A percentile compares a stretch with the other conserved stretches of the same genome.
Evolutionary conservation across 176 grass and related monocot species (phyloP).

Genomic region (Musa troglodytarum): DNA sequence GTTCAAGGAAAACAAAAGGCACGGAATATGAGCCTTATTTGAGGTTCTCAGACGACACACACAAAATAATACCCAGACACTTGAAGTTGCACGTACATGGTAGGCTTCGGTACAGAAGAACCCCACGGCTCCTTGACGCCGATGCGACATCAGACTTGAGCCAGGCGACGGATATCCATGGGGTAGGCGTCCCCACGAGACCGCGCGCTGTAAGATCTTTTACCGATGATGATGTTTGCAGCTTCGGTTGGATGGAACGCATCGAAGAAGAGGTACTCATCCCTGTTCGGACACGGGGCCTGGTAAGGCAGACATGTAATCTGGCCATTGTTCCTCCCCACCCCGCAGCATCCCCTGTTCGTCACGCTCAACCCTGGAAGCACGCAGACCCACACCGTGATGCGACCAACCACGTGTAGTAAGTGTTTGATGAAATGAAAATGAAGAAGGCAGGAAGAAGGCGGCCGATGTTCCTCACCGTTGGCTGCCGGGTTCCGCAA

Average conservation of each 20-base stretch:
- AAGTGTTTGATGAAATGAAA: too few species aligned
- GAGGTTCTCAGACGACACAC: too few species aligned
- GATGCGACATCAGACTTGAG: slow-evolving; percentile 20
- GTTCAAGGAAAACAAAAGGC: too few species aligned
- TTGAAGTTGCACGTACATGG: too few species aligned
- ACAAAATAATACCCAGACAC: too few species aligned
- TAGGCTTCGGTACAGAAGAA: too few species aligned
- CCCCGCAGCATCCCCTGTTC: slow-evolving; percentile 76
- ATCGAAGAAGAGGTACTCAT: slow-evolving; percentile 89
- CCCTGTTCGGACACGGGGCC: slow-evolving; percentile 68
- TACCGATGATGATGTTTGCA: slow-evolving; percentile 58
- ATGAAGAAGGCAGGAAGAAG: too few species aligned
- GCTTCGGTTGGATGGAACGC: slow-evolving; percentile 94
- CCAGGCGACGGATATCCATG: slow-evolving; percentile 55
- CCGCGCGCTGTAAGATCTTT: slow-evolving; percentile 53
- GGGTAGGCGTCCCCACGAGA: slow-evolving; percentile 56
- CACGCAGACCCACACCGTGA: not conserved
- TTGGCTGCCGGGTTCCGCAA: slow-evolving; percentile 24
- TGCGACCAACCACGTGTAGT: too few species aligned
- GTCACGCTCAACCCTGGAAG: slow-evolving; percentile 51
- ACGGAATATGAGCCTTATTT: too few species aligned
- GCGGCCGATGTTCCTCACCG: slow-evolving; percentile 10
- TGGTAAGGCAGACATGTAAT: slow-evolving; percentile 86
- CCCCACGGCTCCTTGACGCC: too few species aligned
- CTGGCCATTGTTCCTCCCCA: slow-evolving; percentile 97